Conservation (phyloP, 2,329 filamentous ascomycete genomes). For the Trichoderma harzianum region DNA sequence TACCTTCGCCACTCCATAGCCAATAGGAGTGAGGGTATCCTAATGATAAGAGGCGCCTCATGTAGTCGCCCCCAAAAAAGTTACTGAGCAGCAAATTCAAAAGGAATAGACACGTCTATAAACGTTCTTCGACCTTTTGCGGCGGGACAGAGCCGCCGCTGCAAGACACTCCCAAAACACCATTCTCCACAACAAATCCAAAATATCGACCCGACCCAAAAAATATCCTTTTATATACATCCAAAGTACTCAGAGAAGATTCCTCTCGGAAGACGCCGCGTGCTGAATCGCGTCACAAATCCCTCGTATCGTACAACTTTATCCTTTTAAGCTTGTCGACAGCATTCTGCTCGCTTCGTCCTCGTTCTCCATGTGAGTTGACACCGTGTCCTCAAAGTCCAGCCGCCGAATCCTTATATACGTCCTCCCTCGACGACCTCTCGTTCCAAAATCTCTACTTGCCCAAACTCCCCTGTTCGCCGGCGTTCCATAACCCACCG, state of each 20-base stretch:
- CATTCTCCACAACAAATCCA: background rate
- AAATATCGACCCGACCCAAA: background rate
- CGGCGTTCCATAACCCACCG: constrained; percentile 69
- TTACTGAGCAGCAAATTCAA: background rate
- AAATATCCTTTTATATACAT: background rate
- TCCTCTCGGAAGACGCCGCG: background rate
- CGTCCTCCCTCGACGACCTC: constrained; percentile 59
- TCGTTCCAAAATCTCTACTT: constrained; percentile 62
- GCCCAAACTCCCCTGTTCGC: constrained; percentile 61
- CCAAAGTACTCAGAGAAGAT: background rate
- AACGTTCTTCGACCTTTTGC: background rate
- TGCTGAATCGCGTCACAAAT: background rate
- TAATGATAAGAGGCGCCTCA: background rate
- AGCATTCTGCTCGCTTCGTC: background rate
- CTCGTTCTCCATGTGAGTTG: background rate
- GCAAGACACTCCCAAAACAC: background rate
- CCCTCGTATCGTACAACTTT: background rate
- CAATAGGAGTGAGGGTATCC: background rate
- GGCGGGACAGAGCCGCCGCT: background rate
- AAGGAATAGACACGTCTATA: background rate
- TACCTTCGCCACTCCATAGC: background rate
- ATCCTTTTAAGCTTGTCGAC: background rate
- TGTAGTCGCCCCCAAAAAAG: background rate
- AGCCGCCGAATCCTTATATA: constrained; percentile 33
- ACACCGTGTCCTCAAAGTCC: background rate